A percentile compares a stretch with the other conserved stretches of the same genome.
Evolutionary conservation across 352 stramenopile species (phyloP).

Genomic region (Pythium aquatile): DNA sequence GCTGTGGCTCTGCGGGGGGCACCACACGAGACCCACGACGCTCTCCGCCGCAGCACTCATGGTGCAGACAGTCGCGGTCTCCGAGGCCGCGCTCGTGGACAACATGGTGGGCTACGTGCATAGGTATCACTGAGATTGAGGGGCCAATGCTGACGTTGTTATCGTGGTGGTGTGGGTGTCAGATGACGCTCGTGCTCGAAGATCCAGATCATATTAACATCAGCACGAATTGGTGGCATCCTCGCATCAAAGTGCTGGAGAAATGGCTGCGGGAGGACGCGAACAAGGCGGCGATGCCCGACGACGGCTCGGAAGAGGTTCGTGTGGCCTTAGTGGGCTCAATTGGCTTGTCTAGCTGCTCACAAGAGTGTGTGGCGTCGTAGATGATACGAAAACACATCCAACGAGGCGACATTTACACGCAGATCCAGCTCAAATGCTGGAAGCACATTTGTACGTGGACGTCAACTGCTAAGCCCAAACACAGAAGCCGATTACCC

Average conservation of each 20-base stretch:
- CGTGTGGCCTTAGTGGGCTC: too few species aligned
- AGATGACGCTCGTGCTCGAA: conserved; percentile 56
- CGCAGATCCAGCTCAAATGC: conserved; percentile 62
- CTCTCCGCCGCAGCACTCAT: conserved; percentile 20
- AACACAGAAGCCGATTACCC: too few species aligned
- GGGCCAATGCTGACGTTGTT: neutral
- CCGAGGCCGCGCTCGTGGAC: conserved; percentile 50
- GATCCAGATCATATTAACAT: conserved; percentile 36
- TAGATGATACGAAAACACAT: conserved; percentile 73
- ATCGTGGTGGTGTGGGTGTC: neutral
- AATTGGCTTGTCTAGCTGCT: too few species aligned
- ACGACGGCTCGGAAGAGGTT: conserved; percentile 65
- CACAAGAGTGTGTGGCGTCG: neutral
- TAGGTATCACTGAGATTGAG: too few species aligned
- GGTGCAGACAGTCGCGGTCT: conserved; percentile 57
- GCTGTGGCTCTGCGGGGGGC: neutral
- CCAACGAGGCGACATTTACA: conserved; percentile 68
- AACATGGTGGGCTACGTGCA: conserved; percentile 35
- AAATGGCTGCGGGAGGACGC: conserved; percentile 69
- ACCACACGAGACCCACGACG: neutral
- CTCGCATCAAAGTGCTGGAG: conserved; percentile 60
- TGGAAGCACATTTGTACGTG: conserved; percentile 69
- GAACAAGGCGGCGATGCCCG: conserved; percentile 52
- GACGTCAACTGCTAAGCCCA: too few species aligned
- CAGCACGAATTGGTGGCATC: conserved; percentile 66